Evolutionary conservation across 1,139 yeast species (phyloP).

Genomic region (Sugiyamaella sp.): DNA sequence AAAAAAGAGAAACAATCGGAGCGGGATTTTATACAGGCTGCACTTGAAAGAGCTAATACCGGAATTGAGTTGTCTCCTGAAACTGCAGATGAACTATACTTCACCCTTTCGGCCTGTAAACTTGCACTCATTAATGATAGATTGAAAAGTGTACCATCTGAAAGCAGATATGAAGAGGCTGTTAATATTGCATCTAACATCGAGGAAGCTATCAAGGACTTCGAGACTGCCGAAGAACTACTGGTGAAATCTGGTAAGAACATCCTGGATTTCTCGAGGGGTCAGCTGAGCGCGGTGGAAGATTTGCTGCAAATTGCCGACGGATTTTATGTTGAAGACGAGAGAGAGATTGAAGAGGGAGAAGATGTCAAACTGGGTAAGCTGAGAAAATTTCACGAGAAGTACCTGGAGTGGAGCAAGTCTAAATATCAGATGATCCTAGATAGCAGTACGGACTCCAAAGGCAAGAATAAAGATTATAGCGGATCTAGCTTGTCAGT

Average conservation of each 20-base stretch:
- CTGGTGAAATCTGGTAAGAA: constrained; percentile 36
- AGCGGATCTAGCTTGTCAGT: constrained; percentile 25
- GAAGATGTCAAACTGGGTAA: constrained; percentile 46
- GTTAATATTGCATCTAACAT: constrained; percentile 32
- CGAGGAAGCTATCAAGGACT: constrained; percentile 49
- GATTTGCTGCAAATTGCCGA: constrained; percentile 56
- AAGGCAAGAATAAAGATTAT: constrained; percentile 30
- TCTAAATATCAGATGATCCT: constrained; percentile 31
- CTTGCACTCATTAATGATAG: constrained; percentile 48
- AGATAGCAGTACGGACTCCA: constrained; percentile 27
- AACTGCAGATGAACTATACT: constrained; percentile 46
- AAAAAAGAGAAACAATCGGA: constrained; percentile 43
- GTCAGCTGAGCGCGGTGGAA: constrained; percentile 29
- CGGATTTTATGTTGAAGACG: constrained; percentile 66
- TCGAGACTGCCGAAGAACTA: constrained; percentile 50
- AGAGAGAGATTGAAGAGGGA: constrained; percentile 54
- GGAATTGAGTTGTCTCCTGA: constrained; percentile 59
- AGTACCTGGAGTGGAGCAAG: constrained; percentile 33
- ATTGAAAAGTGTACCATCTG: constrained; percentile 25
- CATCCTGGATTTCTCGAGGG: constrained; percentile 6
- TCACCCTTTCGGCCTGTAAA: constrained; percentile 59
- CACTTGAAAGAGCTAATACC: constrained; percentile 65
- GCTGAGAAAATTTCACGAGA: constrained; percentile 21
- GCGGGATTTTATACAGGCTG: constrained; percentile 63
- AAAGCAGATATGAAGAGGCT: constrained; percentile 21